Evolutionary conservation across 257 asterid species (phyloP), one percentile per base, ranked within the genome.

Genomic region (Vinca minor): DNA sequence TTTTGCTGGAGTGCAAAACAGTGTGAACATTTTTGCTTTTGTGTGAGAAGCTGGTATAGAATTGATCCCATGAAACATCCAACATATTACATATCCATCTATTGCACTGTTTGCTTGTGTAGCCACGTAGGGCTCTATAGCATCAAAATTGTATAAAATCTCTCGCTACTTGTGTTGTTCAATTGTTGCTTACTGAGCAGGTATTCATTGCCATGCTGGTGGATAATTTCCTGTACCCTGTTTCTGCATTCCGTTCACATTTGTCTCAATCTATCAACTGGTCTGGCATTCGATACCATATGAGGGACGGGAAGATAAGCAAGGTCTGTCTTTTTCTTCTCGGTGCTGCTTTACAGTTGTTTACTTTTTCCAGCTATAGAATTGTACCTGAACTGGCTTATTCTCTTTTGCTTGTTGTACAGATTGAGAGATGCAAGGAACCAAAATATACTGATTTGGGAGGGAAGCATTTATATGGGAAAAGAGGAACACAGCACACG

Each of bases 201-300:
- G 95, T 92, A 50, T 92, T 89, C 76, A 74, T 85, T 48, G 96
- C 98, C 17, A 76, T 92, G 95, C 72, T 92, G 77, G 97, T 92
- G 39, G 98, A 89, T 84, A 92, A 92, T 67, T 92, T 89, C 65
- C 78, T 92, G 34, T 92, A 87, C 78, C 97, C 99, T 3, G 3
- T 93, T 60, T 93, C 96, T 60, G 96, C 99, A 59, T 36, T 89
- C 50, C 92, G 99, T 29, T 93, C 99, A 36, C 96, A 89, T 75
- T 90, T 89, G 36, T 84, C 90, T 44, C 97, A 89, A 75, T 93
- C 92, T 35, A 89, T 93, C 82, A 76, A 89, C 59, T 93, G 99
- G 99, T 93, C 99, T 53, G 99, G 99, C 69, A 85, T 89, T 53
- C 82, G 92, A 45, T 93, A 93, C 70, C 95, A 89, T 79, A 77